phyloP scores from a whole-genome alignment of 345 rosid genomes.

The Bruguiera sexangula region DNA sequence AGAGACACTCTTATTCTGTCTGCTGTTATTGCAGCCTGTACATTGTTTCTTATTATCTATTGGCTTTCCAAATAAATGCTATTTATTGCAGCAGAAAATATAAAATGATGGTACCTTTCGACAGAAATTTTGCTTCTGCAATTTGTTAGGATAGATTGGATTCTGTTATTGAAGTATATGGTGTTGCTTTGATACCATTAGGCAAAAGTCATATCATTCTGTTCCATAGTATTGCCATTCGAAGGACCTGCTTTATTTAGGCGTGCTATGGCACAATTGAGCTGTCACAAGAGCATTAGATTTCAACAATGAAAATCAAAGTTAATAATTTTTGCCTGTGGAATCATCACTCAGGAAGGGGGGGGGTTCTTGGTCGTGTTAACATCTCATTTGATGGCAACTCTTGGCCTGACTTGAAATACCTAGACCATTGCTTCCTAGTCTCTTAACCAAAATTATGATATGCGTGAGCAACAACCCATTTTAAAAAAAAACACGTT shows the following conservation, averaged over 20 bases:
- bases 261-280: constrained; percentile 9
- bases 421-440: constrained; percentile 1
- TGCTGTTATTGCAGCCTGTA: constrained; percentile 96
- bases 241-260: neutral
- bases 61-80: constrained; percentile 74
- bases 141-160: constrained; percentile 27
- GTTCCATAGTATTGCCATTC: neutral
- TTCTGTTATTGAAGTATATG: constrained; percentile 15
- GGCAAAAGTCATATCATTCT: neutral
- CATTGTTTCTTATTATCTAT: constrained; percentile 81
- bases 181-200: constrained; percentile 19
- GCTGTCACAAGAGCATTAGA: neutral
- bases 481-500: neutral
- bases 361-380: constrained; percentile 15
- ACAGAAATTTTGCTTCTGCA: constrained; percentile 38
- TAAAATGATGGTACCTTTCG: constrained; percentile 18
- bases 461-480: constrained; percentile 3
- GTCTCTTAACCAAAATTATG: neutral
- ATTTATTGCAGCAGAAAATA: constrained; percentile 6
- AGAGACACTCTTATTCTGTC: constrained; percentile 90
- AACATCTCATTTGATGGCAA: neutral
- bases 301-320: neutral
- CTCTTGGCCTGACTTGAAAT: neutral
- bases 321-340: neutral
- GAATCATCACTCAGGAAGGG: neutral